Evolutionary conservation across 352 stramenopile species (phyloP), one percentile per base, ranked within the genome.

Genomic region (Pythium rhizo-oryzae): DNA sequence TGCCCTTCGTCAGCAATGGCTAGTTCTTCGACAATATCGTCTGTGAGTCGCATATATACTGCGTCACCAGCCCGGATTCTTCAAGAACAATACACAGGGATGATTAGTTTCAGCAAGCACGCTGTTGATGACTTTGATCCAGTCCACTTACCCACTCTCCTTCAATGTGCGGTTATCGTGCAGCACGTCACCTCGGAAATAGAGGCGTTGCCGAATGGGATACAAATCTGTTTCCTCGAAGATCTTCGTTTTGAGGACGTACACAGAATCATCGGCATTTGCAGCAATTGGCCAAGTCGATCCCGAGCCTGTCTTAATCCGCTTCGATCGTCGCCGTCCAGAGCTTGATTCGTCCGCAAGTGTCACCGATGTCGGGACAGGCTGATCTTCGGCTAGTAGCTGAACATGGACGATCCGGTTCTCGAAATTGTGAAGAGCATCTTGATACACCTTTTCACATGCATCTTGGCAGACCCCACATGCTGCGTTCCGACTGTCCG

Each of bases 191-290:
- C 87, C 87, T 41, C 79, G 77, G 62, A 87, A 93, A 56, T 92
- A 95, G 1, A 95, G 71, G 9, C 76, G 72, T 63, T 95, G 87
- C 28, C 82, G 82, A 37, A 85, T 86, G 18, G 87, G 87, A 13
- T 88, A 76, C 9, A 77, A 74, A 67, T 91, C 87, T 9, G 83
- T 87, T 53, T 90, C 81, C 4, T 84, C 79, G 54, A 81, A 91
- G 33, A 95, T 89, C 53, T 89, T 91, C 6, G 82, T 78, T 62
- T 95, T 95, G 11, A 95, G 62, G 52, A 92, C 79, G 44, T 89
- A 90, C 15, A 93, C 80, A 0, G 82, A 89, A 62, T 95, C 87
- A 28, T 74, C 78, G 8, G 87, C 77, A 56, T 84, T 92, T 4
- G 84, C 79, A 16, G 62, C 11, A 39, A 94, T 76, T 5, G 66